These are phyloP conservation scores for Myriosclerotinia scirpicola DNA, from an alignment of 2,329 filamentous ascomycete species.

Conservation along the genomic window DNA sequence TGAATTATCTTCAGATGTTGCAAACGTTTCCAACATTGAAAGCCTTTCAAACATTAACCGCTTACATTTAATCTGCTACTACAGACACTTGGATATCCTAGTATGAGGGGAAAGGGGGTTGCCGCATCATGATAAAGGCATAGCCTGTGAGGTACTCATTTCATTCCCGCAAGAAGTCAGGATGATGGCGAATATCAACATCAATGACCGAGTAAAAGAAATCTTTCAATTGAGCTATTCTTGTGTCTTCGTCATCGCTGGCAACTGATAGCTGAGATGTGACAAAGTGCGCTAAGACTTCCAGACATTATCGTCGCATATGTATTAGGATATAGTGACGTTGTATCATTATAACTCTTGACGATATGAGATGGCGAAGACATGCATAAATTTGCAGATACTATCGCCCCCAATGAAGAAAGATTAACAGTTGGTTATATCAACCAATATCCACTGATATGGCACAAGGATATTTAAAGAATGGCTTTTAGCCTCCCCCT, in stretches of 20 bases:
- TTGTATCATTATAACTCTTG: background rate
- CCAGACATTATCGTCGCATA: background rate
- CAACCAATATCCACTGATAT: too few relatives aligned
- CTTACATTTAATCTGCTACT: too few relatives aligned
- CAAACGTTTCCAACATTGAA: too few relatives aligned
- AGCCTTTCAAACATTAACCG: too few relatives aligned
- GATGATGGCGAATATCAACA: background rate
- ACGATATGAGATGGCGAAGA: background rate
- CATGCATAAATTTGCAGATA: conserved; percentile 45
- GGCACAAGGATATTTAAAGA: too few relatives aligned
- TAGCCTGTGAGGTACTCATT: background rate
- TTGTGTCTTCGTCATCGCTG: background rate
- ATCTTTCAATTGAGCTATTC: background rate
- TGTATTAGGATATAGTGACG: background rate
- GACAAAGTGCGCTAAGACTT: background rate
- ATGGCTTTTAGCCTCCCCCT: too few relatives aligned
- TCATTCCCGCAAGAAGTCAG: background rate
- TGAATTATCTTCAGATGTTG: too few relatives aligned
- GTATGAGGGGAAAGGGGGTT: background rate
- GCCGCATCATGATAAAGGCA: background rate
- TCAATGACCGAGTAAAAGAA: background rate
- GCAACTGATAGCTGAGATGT: background rate
- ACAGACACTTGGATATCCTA: too few relatives aligned
- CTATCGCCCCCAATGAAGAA: too few relatives aligned
- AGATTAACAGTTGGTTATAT: too few relatives aligned